Percentiles rank a stretch among this genome's conserved stretches.
phyloP scores from a whole-genome alignment of 1,284 basidiomycete species.

The Anthracocystis walkeri region DNA sequence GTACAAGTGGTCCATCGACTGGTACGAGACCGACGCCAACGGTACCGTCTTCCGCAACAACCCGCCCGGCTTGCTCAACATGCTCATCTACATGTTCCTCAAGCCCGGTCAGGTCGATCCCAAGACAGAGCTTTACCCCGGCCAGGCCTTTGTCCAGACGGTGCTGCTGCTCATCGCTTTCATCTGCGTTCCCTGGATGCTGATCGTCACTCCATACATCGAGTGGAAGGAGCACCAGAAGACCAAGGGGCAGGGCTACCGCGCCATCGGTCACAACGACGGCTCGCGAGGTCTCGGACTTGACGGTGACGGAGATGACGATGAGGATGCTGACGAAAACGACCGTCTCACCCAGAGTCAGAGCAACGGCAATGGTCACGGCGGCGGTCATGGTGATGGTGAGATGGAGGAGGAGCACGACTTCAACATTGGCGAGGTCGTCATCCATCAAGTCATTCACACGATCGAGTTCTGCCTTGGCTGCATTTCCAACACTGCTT shows the following conservation, averaged over 20 bases:
- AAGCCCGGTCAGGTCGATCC: slow-evolving; percentile 74
- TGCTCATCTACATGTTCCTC: slow-evolving; percentile 69
- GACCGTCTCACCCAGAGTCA: slow-evolving; percentile 68
- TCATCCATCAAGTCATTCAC: slow-evolving; percentile 92
- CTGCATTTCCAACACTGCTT: slow-evolving; percentile 99
- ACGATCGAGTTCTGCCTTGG: slow-evolving; percentile 89
- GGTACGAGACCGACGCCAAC: slow-evolving; percentile 76
- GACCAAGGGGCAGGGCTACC: slow-evolving; percentile 86
- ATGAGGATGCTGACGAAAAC: slow-evolving; percentile 72
- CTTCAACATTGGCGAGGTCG: slow-evolving; percentile 89
- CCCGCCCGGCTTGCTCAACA: slow-evolving; percentile 84
- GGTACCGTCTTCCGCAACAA: slow-evolving; percentile 71
- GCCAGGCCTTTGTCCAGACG: slow-evolving; percentile 88
- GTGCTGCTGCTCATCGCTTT: slow-evolving; percentile 83
- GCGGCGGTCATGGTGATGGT: slow-evolving; percentile 80
- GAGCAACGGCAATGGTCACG: slow-evolving; percentile 76
- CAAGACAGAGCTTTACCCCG: slow-evolving; percentile 81
- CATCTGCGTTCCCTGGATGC: slow-evolving; percentile 94
- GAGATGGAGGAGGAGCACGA: slow-evolving; percentile 75
- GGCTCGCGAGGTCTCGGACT: slow-evolving; percentile 52
- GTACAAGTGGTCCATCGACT: slow-evolving; percentile 97
- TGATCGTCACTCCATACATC: slow-evolving; percentile 92
- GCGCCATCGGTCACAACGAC: slow-evolving; percentile 71
- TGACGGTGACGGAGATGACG: slow-evolving; percentile 51
- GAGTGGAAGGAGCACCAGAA: slow-evolving; percentile 90